phyloP scores from a whole-genome alignment of 306 rosid species.

The Potentilla sterilis region DNA sequence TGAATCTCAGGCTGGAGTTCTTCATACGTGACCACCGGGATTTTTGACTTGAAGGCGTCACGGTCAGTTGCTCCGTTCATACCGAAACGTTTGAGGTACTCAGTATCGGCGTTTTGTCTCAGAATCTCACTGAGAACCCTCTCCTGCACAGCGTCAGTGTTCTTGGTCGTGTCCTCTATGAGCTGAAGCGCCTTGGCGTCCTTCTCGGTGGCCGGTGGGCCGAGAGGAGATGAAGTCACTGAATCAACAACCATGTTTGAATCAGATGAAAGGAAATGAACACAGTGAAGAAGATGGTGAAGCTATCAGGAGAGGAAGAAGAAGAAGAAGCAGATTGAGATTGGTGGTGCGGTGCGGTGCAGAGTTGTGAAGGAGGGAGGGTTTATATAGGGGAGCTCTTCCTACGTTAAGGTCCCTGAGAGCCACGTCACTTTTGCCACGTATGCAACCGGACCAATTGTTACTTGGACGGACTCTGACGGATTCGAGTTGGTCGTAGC shows the following conservation, averaged over 20 bases:
- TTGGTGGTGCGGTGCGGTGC: not conserved
- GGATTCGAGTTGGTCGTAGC: slow-evolving; percentile 12
- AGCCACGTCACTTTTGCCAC: slow-evolving; percentile 26
- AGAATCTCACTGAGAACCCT: slow-evolving; percentile 55
- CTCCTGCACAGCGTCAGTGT: slow-evolving; percentile 52
- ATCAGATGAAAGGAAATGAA: not conserved
- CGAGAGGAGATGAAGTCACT: slow-evolving; percentile 23
- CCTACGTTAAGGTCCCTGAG: not conserved
- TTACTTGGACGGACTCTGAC: slow-evolving; percentile 36
- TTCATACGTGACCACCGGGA: slow-evolving; percentile 73
- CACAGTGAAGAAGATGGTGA: not conserved
- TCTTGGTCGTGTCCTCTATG: slow-evolving; percentile 63
- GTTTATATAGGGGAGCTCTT: slow-evolving; percentile 34
- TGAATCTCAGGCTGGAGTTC: slow-evolving; percentile 76
- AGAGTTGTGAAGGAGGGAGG: not conserved
- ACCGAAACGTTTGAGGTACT: slow-evolving; percentile 53
- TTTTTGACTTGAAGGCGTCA: slow-evolving; percentile 56
- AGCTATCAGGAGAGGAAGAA: not conserved
- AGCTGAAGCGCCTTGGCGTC: slow-evolving; percentile 55
- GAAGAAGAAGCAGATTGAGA: not conserved
- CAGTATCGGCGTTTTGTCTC: slow-evolving; percentile 57
- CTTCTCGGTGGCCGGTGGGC: slow-evolving; percentile 40
- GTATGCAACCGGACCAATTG: slow-evolving; percentile 9
- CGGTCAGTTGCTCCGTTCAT: slow-evolving; percentile 73
- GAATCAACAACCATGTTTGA: slow-evolving; percentile 56